Base-by-base conservation (phyloP, 1,284 basidiomycete genomes). In the Meira miltonrushii region DNA sequence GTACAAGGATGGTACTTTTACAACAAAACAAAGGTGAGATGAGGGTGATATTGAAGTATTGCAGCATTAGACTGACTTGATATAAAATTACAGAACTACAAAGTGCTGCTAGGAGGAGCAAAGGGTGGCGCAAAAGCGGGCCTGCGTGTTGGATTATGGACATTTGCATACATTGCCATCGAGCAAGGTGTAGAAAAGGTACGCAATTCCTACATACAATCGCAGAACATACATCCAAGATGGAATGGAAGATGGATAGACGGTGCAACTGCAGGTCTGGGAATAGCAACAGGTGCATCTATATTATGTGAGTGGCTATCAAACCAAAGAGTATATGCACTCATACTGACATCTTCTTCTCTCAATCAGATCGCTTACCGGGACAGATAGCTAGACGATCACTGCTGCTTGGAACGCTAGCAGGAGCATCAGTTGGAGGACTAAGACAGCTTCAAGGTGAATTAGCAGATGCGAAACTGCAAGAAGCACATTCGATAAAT, bases 1-100 rank as follows among this genome's bases (percentile, higher is more conserved):
- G 74, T 76, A 9, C 75, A 78, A 39, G 75, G 75, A 6, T 78
- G 75, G 75, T 78, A 75, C 62, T 78, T 78, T 53, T 78, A 78
- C 64, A 72, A 72, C 52, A 78, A 78, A 66, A 78, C 75, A 12
- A 78, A 76, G 40, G 61, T 63, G 38, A 12, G 28, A 43, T 10
- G 19, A 15, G 3, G 10, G 19, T 10, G 41, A 43, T 4, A 43
- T 21, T n/a, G n/a, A 39, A 39, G 57, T 57, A n/a, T n/a, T n/a
- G n/a, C n/a, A n/a, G n/a, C n/a, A n/a, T 55, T 39, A 19, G 23
- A 48, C n/a, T 6, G 15, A 28, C 21, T n/a, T 39, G n/a, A 15
- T 25, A 38, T 57, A 21, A 53, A n/a, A 21, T 17, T 10, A 15
- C 51, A 63, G 62, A 74, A 77, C 58, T 77, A 77, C 62, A 66